Percentiles rank a stretch among this genome's conserved stretches.
Conservation (phyloP, 495 filamentous ascomycete genomes). For the Amniculicola lignicola region DNA sequence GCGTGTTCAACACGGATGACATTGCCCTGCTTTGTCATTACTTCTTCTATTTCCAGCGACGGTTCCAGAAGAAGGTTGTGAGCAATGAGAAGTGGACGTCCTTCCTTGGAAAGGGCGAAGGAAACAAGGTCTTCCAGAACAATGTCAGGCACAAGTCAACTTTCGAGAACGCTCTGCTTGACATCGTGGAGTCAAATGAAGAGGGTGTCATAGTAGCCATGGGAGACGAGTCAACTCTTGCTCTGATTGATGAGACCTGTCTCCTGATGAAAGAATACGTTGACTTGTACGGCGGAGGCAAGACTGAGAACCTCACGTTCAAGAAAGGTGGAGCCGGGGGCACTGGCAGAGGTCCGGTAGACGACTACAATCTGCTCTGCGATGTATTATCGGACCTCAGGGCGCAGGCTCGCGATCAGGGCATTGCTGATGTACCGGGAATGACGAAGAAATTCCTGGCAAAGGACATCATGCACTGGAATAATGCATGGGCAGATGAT, state of each 20-base stretch:
- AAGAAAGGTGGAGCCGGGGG: conserved; percentile 2
- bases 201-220: not conserved
- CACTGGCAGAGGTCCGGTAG: not conserved
- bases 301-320: conserved; percentile 1
- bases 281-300: conserved; percentile 8
- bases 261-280: conserved; percentile 20
- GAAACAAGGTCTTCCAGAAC: conserved; percentile 9
- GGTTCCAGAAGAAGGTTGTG: conserved; percentile 20
- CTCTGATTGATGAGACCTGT: conserved; percentile 4
- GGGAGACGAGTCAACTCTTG: conserved; percentile 1
- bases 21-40: conserved; percentile 13
- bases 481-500: conserved; percentile 17
- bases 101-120: conserved; percentile 11
- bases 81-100: not conserved
- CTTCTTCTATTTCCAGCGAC: conserved; percentile 19
- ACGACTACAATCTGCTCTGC: conserved; percentile 16
- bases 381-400: not conserved
- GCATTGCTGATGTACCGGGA: not conserved
- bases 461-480: conserved; percentile 24
- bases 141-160: conserved; percentile 4
- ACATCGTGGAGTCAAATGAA: conserved; percentile 7
- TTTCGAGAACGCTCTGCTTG: conserved; percentile 8
- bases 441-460: conserved; percentile 14
- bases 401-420: conserved; percentile 1
- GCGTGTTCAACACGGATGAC: conserved; percentile 10